These are phyloP conservation scores for Hygrocybe coccinea DNA, from an alignment of 768 basidiomycete genomes.

Conservation along the genomic window DNA sequence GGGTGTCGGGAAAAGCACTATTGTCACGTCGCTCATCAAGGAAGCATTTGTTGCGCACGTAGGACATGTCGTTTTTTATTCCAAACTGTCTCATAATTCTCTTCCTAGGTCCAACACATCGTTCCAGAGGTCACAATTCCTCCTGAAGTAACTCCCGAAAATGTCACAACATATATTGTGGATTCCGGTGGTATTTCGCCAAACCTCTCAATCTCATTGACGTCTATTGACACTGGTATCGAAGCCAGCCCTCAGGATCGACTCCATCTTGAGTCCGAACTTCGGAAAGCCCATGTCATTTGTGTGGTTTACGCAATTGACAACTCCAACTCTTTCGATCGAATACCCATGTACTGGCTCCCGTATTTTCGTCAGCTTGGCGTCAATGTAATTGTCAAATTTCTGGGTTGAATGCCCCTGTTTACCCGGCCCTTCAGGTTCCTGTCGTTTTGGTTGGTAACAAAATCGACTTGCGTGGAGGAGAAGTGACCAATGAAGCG, in stretches of 20 bases:
- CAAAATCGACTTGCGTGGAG: constrained; percentile 94
- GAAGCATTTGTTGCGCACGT: constrained; percentile 90
- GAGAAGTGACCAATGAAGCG: constrained; percentile 89
- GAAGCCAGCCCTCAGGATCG: constrained; percentile 83
- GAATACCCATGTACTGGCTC: constrained; percentile 97
- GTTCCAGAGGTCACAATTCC: constrained; percentile 98
- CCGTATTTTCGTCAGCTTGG: constrained; percentile 92
- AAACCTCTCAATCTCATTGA: constrained; percentile 23
- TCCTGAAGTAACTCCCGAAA: constrained; percentile 94
- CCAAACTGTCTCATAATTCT: background rate
- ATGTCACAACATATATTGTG: constrained; percentile 96
- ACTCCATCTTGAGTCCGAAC: constrained; percentile 86
- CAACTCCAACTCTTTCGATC: constrained; percentile 93
- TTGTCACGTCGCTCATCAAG: constrained; percentile 95
- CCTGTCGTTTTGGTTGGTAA: constrained; percentile 97
- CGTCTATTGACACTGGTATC: constrained; percentile 7
- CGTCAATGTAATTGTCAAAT: constrained; percentile 67
- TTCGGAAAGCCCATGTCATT: constrained; percentile 96
- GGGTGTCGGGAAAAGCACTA: constrained; percentile 96
- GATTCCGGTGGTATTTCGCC: constrained; percentile 80
- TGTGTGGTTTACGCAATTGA: constrained; percentile 97
- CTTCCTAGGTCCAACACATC: constrained; percentile 78
- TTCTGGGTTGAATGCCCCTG: background rate
- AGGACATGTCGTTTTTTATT: constrained; percentile 23
- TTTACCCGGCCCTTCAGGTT: constrained; percentile 47